phyloP scores from a whole-genome alignment of 2,329 filamentous ascomycete genomes.

The Aspergillus sp. region DNA sequence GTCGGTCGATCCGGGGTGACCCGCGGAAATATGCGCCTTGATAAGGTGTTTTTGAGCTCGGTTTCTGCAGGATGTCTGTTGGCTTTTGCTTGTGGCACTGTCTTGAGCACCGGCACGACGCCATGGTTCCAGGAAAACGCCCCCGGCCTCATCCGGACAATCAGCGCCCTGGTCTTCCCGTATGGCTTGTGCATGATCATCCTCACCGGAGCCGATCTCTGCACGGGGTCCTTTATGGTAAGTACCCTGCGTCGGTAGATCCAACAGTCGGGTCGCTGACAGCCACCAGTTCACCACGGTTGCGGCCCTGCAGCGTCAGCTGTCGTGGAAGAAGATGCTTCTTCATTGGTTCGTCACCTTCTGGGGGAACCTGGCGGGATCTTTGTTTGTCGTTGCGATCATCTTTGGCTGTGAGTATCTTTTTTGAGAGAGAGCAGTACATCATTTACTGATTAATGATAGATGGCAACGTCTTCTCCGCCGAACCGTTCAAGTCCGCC shows the following conservation, averaged over 20 bases:
- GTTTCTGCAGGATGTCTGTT: slow-evolving; percentile 54
- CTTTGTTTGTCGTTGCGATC: slow-evolving; percentile 49
- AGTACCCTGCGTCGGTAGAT: not conserved
- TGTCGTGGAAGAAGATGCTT: slow-evolving; percentile 37
- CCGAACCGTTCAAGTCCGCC: slow-evolving; percentile 44
- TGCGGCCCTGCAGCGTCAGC: slow-evolving; percentile 43
- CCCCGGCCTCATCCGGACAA: slow-evolving; percentile 47
- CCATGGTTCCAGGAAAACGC: slow-evolving; percentile 52
- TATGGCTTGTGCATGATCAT: slow-evolving; percentile 52
- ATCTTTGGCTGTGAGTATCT: slow-evolving; percentile 47
- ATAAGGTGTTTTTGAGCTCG: slow-evolving; percentile 54
- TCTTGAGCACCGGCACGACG: slow-evolving; percentile 46
- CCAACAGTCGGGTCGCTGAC: not conserved
- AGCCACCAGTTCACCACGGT: slow-evolving; percentile 43
- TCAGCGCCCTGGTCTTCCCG: slow-evolving; percentile 49
- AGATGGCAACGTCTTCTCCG: slow-evolving; percentile 49
- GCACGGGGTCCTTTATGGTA: slow-evolving; percentile 49
- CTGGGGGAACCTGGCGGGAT: slow-evolving; percentile 50
- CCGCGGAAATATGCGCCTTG: slow-evolving; percentile 54
- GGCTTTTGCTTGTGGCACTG: slow-evolving; percentile 51
- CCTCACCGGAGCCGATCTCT: slow-evolving; percentile 50
- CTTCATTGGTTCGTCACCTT: slow-evolving; percentile 49
- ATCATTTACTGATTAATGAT: not conserved
- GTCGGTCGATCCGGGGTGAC: slow-evolving; percentile 50
- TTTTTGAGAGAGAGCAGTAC: too few species aligned